These are phyloP conservation scores for Volutella citrinella DNA, from an alignment of 2,329 filamentous ascomycete genomes.

Conservation along the genomic window DNA sequence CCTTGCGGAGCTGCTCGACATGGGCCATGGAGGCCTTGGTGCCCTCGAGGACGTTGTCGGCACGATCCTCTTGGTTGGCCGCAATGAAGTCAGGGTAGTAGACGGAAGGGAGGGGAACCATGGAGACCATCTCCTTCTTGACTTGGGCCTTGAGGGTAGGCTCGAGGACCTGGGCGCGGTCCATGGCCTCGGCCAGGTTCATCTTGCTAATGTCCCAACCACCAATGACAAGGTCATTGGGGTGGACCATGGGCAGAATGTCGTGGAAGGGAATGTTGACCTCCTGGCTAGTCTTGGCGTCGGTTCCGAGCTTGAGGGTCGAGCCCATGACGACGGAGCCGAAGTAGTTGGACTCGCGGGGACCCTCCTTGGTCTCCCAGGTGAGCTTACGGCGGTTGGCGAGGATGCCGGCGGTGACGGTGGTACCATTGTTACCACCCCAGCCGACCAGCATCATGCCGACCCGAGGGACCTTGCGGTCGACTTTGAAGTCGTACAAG, in stretches of 20 bases:
- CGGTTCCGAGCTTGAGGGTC: slow-evolving; percentile 92
- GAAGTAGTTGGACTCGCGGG: slow-evolving; percentile 90
- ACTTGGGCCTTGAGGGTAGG: slow-evolving; percentile 88
- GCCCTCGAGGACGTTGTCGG: slow-evolving; percentile 84
- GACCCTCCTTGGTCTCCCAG: slow-evolving; percentile 93
- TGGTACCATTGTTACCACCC: slow-evolving; percentile 98
- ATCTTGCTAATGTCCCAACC: slow-evolving; percentile 96
- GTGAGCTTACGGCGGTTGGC: slow-evolving; percentile 83
- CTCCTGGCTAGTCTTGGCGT: slow-evolving; percentile 78
- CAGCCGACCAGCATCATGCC: slow-evolving; percentile 97
- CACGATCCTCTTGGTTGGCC: slow-evolving; percentile 94
- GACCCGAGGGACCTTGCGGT: slow-evolving; percentile 87
- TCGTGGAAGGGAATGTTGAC: slow-evolving; percentile 96
- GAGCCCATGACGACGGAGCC: slow-evolving; percentile 96
- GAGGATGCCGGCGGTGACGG: slow-evolving; percentile 94
- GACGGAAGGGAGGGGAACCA: slow-evolving; percentile 88
- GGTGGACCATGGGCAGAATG: slow-evolving; percentile 93
- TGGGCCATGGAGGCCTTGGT: slow-evolving; percentile 82
- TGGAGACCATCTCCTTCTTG: slow-evolving; percentile 85
- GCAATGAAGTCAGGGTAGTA: slow-evolving; percentile 99
- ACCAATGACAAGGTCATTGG: slow-evolving; percentile 90
- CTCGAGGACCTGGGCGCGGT: slow-evolving; percentile 91
- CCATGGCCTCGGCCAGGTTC: slow-evolving; percentile 89
- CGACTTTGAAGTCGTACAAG: slow-evolving; percentile 94
- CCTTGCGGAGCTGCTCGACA: slow-evolving; percentile 87